Conservation (phyloP, 768 basidiomycete species). For the Mycena crocata region DNA sequence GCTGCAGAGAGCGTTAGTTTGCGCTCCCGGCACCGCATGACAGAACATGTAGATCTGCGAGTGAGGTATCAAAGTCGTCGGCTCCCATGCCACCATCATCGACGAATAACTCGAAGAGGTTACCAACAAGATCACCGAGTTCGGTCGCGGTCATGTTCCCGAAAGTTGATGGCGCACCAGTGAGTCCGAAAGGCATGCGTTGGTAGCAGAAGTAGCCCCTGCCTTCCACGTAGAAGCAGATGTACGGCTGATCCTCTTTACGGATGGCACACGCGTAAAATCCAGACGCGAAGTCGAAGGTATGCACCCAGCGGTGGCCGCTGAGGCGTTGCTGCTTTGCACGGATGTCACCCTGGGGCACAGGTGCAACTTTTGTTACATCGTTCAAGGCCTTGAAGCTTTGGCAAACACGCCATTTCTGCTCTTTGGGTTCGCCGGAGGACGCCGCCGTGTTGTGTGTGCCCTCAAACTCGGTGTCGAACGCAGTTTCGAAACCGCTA, state of each 20-base stretch:
- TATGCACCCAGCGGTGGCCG: slow-evolving; percentile 47
- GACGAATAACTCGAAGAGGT: slow-evolving; percentile 18
- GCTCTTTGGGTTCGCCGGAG: neutral
- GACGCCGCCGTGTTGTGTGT: slow-evolving; percentile 30
- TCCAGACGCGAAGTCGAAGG: slow-evolving; percentile 52
- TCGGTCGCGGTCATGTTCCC: slow-evolving; percentile 39
- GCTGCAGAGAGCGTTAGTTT: slow-evolving; percentile 27
- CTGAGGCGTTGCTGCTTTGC: slow-evolving; percentile 50
- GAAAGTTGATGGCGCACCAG: slow-evolving; percentile 52
- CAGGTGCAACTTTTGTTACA: slow-evolving; percentile 40
- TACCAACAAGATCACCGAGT: slow-evolving; percentile 39
- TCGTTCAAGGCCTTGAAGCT: slow-evolving; percentile 50
- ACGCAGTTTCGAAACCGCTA: neutral
- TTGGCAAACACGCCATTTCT: slow-evolving; percentile 54
- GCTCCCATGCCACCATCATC: slow-evolving; percentile 29
- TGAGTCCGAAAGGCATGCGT: slow-evolving; percentile 54
- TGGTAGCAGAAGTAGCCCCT: slow-evolving; percentile 49
- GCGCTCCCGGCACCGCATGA: slow-evolving; percentile 16
- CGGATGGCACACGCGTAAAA: slow-evolving; percentile 44
- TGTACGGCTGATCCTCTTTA: slow-evolving; percentile 39
- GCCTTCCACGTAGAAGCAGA: slow-evolving; percentile 52
- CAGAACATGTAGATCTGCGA: slow-evolving; percentile 3
- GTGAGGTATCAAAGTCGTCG: neutral
- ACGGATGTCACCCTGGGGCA: slow-evolving; percentile 51
- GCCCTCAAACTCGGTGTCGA: slow-evolving; percentile 5